Evolutionary conservation across 2,329 filamentous ascomycete genomes (phyloP), one percentile per base, ranked within the genome.

Genomic region (Diaporthe humulicola): DNA sequence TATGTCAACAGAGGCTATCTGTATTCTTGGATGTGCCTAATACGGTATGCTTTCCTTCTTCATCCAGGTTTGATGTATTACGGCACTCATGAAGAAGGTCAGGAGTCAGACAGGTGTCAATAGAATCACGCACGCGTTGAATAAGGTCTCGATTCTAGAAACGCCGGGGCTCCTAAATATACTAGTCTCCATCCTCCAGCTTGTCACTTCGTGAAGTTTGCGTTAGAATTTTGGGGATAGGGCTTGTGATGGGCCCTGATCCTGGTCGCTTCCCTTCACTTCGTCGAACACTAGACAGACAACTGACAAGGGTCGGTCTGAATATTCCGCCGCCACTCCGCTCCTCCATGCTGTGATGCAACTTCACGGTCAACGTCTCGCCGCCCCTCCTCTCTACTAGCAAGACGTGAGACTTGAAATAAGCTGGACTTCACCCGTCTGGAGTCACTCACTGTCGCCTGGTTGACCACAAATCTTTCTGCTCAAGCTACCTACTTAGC

Each of bases 241-340:
- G 64, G 64, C 64, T 17, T 19, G 1, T 10, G 6, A 28, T 22
- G 33, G 30, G 15, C 8, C 45, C 8, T 8, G 7, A 67, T 36
- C 61, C 61, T 52, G n/a, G 61, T 42, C 61, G 4, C 7, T 30
- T 2, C 19, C 19, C 19, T 30, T 17, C 33, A 22, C 38, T 45
- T 17, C 25, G 30, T 19, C 64, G 38, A 52, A 52, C 64, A 52
- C 61, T 30, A 28, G 15, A 38, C 57, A 72, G 19, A 14, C 36
- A 17, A 14, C 36, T 36, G 56, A 22, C 14, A 61, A 9, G 45
- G 50, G 33, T 70, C 71, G 71, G 61, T 36, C 30, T 69, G 61
- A 70, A 73, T 73, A 42, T 73, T 70, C 28, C 33, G 45, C 71
- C 61, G 71, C 50, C 57, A 8, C 58, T 56, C 71, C 61, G 50